phyloP scores from a whole-genome alignment of 257 asterid genomes.

The Leptodermis oblonga region DNA sequence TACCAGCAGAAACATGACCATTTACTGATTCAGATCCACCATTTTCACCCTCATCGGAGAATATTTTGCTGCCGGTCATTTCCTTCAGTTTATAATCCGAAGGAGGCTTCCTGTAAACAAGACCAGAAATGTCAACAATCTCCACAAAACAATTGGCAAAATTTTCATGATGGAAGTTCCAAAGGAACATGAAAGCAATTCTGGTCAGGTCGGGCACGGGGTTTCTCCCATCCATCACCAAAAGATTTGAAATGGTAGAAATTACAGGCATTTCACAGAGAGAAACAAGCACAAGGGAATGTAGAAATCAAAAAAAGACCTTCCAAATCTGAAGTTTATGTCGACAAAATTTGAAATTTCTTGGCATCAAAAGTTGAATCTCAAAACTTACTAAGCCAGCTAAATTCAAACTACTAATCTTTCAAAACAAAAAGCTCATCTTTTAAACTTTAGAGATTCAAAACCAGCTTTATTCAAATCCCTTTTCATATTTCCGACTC shows the following conservation, averaged over 20 bases:
- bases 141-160: not conserved
- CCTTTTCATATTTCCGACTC: not conserved
- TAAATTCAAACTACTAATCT: not conserved
- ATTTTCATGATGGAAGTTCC: not conserved
- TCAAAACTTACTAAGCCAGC: too few species aligned
- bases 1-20: slow-evolving; percentile 38
- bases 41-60: slow-evolving; percentile 50
- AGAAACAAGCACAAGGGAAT: not conserved
- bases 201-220: too few species aligned
- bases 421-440: not conserved
- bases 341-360: too few species aligned
- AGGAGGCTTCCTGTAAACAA: slow-evolving; percentile 70
- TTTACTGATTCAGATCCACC: slow-evolving; percentile 51
- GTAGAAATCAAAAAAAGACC: too few species aligned
- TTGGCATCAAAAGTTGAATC: too few species aligned
- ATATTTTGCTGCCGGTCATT: slow-evolving; percentile 85
- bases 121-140: not conserved
- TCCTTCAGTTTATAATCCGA: slow-evolving; percentile 85
- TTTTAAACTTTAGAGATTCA: not conserved
- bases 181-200: not conserved
- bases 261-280: not conserved
- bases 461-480: not conserved
- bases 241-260: not conserved
- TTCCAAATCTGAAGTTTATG: too few species aligned
- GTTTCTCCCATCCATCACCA: too few species aligned